phyloP scores from a whole-genome alignment of 768 basidiomycete species.

The Trametes coccinea region DNA sequence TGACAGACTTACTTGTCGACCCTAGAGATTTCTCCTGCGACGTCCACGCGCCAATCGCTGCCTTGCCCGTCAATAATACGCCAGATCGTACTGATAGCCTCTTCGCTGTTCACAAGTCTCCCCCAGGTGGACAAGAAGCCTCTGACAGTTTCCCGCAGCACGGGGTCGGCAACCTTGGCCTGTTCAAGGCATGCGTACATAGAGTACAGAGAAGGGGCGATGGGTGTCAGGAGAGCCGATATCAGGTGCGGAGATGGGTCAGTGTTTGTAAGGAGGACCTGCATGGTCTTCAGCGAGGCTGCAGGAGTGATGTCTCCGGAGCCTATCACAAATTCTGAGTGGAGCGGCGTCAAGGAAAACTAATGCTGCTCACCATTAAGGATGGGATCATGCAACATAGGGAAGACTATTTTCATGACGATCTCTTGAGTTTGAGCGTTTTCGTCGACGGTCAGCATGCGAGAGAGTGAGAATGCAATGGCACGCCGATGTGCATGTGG shows the following conservation, averaged over 20 bases:
- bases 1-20: constrained; percentile 43
- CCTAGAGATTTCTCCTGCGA: constrained; percentile 51
- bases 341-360: not conserved
- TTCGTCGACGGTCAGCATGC: constrained; percentile 51
- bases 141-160: constrained; percentile 55
- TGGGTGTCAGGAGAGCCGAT: constrained; percentile 62
- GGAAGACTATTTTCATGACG: constrained; percentile 42
- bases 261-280: constrained; percentile 65
- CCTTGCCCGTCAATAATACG: constrained; percentile 52
- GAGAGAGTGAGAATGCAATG: constrained; percentile 67
- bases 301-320: constrained; percentile 32
- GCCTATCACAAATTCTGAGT: not conserved
- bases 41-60: constrained; percentile 55
- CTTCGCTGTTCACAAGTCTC: constrained; percentile 52
- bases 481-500: constrained; percentile 54
- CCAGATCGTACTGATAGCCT: constrained; percentile 61
- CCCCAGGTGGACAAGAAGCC: constrained; percentile 77
- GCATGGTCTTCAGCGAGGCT: constrained; percentile 50
- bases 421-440: constrained; percentile 29
- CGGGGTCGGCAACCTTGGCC: constrained; percentile 63
- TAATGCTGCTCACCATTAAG: not conserved
- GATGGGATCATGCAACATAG: constrained; percentile 46
- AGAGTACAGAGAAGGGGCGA: constrained; percentile 66
- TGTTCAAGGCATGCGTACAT: constrained; percentile 56
- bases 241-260: constrained; percentile 78